Evolutionary conservation across 108 stramenopile genomes (phyloP), one percentile per base, ranked within the genome.

Genomic region (Skeletonema marinoi): DNA sequence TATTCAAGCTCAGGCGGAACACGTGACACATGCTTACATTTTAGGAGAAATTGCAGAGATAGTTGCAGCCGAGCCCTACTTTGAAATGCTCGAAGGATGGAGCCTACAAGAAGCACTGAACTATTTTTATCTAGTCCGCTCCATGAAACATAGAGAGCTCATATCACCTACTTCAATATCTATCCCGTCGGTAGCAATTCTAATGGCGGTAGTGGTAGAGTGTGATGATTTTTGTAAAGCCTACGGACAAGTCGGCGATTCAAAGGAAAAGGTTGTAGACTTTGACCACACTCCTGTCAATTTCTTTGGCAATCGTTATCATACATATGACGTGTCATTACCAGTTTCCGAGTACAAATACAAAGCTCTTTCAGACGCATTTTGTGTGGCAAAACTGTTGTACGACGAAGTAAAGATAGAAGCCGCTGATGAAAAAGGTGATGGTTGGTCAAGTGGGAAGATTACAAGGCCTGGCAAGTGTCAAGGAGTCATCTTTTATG

Each of bases 31-130:
- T 12, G 66, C 80, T 2, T 38, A 72, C 29, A 54, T 89, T 25
- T 32, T 74, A n/a, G 86, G 80, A 12, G 78, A 83, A 21, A 66
- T 38, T 16, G 81, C 84, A 1, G 77, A 90, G 39, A 73, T 95
- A 35, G 87, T 95, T 3, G 76, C 90, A 10, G 92, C 86, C 7
- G 94, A 95, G 60, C 93, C 93, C 16, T 93, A 92, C 69, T 95
- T 89, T 66, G 87, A 92, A 78, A 75, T 88, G 33, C 32, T 82
- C 21, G 81, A 82, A 42, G 91, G 89, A n/a, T 93, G 91, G 90
- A 85, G 85, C 62, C 60, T 93, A 21, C 83, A 89, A 61, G 89
- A 89, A 77, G 92, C 92, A 7, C 60, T 93, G 13, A 92, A 95
- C 44, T 93, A 82, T 74, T 90, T 77, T 68, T 85, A 92, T 79